Percentiles rank a stretch among this genome's conserved stretches.
Evolutionary conservation across 306 rosid species (phyloP).

Genomic region (Elaeagnus macrophylla): DNA sequence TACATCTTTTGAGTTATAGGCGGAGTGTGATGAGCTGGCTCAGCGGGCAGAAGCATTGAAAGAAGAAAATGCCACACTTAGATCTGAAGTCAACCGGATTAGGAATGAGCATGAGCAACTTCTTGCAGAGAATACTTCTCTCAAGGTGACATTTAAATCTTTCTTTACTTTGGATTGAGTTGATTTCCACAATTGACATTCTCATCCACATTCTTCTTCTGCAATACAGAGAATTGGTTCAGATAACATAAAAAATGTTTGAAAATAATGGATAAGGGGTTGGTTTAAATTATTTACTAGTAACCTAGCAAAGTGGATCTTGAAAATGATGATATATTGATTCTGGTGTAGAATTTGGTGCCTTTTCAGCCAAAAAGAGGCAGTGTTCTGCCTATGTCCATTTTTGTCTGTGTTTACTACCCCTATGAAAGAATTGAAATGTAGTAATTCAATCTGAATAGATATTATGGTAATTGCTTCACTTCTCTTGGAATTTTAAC

Average conservation of each 20-base stretch:
- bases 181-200: background rate
- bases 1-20: slow-evolving; percentile 38
- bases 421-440: no score
- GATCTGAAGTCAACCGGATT: slow-evolving; percentile 68
- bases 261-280: background rate
- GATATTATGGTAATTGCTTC: no score
- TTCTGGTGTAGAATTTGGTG: no score
- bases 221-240: background rate
- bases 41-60: slow-evolving; percentile 81
- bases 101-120: slow-evolving; percentile 84
- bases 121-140: slow-evolving; percentile 72
- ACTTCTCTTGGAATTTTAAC: no score
- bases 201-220: background rate
- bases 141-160: slow-evolving; percentile 58
- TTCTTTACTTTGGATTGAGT: slow-evolving; percentile 6
- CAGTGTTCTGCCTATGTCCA: no score
- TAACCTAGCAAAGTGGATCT: no score
- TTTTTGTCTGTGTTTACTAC: no score
- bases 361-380: no score
- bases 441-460: no score
- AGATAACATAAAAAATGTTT: background rate
- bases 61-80: slow-evolving; percentile 75
- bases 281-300: background rate
- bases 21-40: slow-evolving; percentile 92
- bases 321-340: no score